Conservation (phyloP, 2,329 filamentous ascomycete genomes). For the Ramularia endophylla region DNA sequence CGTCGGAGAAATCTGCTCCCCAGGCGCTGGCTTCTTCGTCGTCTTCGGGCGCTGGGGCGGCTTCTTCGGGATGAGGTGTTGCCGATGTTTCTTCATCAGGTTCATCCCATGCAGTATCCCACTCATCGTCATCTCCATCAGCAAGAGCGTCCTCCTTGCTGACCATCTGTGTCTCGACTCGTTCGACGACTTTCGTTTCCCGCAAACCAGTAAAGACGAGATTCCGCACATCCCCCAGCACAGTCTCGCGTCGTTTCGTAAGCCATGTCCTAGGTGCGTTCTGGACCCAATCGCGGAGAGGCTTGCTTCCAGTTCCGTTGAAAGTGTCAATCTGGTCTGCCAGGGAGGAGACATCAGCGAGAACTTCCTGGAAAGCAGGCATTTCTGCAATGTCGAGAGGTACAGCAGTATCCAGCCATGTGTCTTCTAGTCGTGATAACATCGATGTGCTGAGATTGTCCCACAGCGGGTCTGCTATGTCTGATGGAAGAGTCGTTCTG, state of each 20-base stretch:
- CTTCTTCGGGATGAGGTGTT: slow-evolving; percentile 17
- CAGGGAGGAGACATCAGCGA: slow-evolving; percentile 61
- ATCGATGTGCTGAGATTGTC: slow-evolving; percentile 64
- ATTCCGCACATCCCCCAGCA: slow-evolving; percentile 67
- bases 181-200: slow-evolving; percentile 65
- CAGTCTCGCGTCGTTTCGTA: slow-evolving; percentile 70
- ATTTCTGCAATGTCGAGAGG: slow-evolving; percentile 69
- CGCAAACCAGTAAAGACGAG: slow-evolving; percentile 64
- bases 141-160: slow-evolving; percentile 60
- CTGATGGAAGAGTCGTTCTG: slow-evolving; percentile 43
- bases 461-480: slow-evolving; percentile 53
- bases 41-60: slow-evolving; percentile 15
- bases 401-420: slow-evolving; percentile 71
- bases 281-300: slow-evolving; percentile 72
- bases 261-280: slow-evolving; percentile 81
- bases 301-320: slow-evolving; percentile 55
- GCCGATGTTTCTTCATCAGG: slow-evolving; percentile 42
- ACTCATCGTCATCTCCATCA: slow-evolving; percentile 52
- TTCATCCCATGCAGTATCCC: slow-evolving; percentile 76
- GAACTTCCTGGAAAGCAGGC: slow-evolving; percentile 61
- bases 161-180: slow-evolving; percentile 76
- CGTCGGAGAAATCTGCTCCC: slow-evolving; percentile 37
- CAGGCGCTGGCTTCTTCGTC: slow-evolving; percentile 47
- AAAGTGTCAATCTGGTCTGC: slow-evolving; percentile 56
- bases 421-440: slow-evolving; percentile 60